Evolutionary conservation across 345 rosid species (phyloP).

Genomic region (Brassica incana): DNA sequence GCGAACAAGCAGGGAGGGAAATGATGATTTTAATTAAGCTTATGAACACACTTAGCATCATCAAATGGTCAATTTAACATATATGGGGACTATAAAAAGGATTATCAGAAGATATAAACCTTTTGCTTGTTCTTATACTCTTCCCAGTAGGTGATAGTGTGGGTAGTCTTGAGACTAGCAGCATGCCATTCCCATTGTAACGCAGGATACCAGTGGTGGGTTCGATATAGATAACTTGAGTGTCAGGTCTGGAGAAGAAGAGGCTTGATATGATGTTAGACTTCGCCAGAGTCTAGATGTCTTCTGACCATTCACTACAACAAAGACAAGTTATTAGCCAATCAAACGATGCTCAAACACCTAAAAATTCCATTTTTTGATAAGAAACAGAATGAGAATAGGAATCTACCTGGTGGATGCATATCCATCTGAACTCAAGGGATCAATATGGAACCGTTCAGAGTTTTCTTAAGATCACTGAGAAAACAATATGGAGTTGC

Average conservation of each 20-base stretch:
- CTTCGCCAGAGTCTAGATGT: constrained; percentile 78
- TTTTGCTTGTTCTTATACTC: too few species aligned
- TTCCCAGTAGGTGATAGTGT: too few species aligned
- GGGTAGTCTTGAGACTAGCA: too few species aligned
- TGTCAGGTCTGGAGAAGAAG: constrained; percentile 63
- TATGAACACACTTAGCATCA: too few species aligned
- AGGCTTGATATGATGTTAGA: constrained; percentile 70
- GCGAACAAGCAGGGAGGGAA: too few species aligned
- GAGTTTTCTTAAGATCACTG: neutral
- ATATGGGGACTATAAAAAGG: too few species aligned
- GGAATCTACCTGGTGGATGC: constrained; percentile 51
- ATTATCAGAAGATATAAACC: too few species aligned
- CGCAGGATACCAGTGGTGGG: constrained; percentile 80
- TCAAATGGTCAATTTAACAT: too few species aligned
- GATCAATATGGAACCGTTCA: neutral
- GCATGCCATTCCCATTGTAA: constrained; percentile 25
- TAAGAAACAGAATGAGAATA: neutral
- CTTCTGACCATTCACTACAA: constrained; percentile 59
- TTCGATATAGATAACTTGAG: constrained; percentile 83
- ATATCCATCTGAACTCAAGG: constrained; percentile 54
- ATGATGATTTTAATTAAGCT: too few species aligned
- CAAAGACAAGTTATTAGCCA: constrained; percentile 7
- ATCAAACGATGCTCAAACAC: neutral
- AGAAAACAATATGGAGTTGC: neutral
- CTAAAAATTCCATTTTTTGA: neutral